Base-by-base conservation (phyloP, 768 basidiomycete species). In the Mycena sanguinolenta region DNA sequence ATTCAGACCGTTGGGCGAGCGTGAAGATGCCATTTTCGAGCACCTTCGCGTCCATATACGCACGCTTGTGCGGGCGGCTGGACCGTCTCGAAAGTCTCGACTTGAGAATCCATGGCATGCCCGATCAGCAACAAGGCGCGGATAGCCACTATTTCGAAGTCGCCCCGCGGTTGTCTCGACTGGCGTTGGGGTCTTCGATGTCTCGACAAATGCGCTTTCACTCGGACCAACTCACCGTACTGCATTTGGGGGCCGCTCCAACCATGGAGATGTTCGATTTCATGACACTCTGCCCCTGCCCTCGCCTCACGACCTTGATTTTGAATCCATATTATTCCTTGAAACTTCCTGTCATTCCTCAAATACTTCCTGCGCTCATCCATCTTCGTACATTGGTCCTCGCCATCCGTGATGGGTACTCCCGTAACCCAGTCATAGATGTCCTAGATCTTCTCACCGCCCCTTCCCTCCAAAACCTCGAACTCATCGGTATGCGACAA, bases 361-460 rank as follows among this genome's bases (percentile, higher is more conserved):
- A 63, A 17, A 2, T 39, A 12, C 57, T 60, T 21, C 57, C 65
- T 8, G n/a, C 65, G 14, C 58, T 72, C 2, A n/a, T 67, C 6
- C 65, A 60, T 23, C 70, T 72, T 4, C 52, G 54, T 30, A 72
- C 59, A 1, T 44, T 72, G 14, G 49, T 58, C 44, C 42, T 72
- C 1, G 70, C 61, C 16, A 67, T 72, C 38, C 65, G 70, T 13
- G 70, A 72, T 30, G 61, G 61, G 13, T 72, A 59, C 30, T 67
- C 57, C 34, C 54, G 62, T 2, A 72, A 72, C 32, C 70, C 65
- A 1, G 32, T 67, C 30, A 63, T 67, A 4, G 70, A 72, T 13
- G 30, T 64, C 14, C 50, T 72, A 8, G 49, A 67, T 25, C 60
- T 58, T 28, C 70, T 71, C 38, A 53, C 59, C 61, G 25, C 65